Base-by-base conservation (phyloP, 2,329 filamentous ascomycete species). In the Gremmenia infestans region DNA sequence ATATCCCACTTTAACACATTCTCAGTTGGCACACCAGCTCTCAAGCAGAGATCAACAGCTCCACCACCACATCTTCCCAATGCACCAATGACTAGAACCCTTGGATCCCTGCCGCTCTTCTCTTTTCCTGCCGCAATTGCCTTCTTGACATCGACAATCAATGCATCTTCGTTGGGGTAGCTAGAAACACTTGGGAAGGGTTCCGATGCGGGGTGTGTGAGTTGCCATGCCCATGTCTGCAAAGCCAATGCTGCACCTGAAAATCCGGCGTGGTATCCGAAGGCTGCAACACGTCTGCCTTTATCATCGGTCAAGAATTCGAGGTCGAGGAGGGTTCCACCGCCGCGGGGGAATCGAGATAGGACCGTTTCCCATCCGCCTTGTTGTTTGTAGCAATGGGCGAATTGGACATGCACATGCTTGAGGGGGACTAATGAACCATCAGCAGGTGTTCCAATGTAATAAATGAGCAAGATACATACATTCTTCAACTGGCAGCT, bases 61-160 rank as follows among this genome's bases (percentile, higher is more conserved):
- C 93, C 93, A 47, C 81, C 83, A 54, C 92, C 91, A 69, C 92
- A 97, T 63, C 92, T 85, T 42, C 89, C 87, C n/a, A 88, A 78
- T 2, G 83, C 90, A 61, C 93, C 93, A 61, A 97, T 93, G 52
- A 97, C 85, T 58, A 97, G 82, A 58, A 91, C 83, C 60, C 82
- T 82, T 4, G 91, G 91, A 65, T 81, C 76, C 61, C 78, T 80
- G 49, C 88, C 88, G 9, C 79, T 79, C 69, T 88, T 85, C 68
- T 82, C 82, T 67, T 82, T 79, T 54, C 86, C 89, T 32, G 79
- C 77, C 50, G 82, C 81, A 25, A 96, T 77, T 40, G 83, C 80
- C 67, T 83, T 81, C 78, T 89, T 88, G 63, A 95, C 85, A 65
- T 91, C 83, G 40, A 78, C 74, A 56, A 95, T 83, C 63, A 96